Conservation (phyloP, 495 filamentous ascomycete genomes). For the Cercophora newfieldiana region DNA sequence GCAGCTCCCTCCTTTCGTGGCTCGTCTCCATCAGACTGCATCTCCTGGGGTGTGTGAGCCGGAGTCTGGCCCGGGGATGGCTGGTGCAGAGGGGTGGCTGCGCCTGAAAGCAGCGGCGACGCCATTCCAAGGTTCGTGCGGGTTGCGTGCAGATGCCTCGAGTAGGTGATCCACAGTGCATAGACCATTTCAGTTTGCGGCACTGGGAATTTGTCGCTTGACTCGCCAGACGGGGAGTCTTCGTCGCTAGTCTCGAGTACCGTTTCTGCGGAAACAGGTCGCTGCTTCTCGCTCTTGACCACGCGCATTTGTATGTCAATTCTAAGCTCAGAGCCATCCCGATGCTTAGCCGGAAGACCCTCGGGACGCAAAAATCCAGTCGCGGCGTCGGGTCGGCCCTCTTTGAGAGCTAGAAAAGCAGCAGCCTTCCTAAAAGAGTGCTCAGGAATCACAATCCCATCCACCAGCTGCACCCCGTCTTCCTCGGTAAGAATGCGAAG, state of each 20-base stretch:
- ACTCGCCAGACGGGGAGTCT: slow-evolving; percentile 36
- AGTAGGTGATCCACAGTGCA: slow-evolving; percentile 96
- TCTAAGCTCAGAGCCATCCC: slow-evolving; percentile 85
- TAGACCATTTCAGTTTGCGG: slow-evolving; percentile 77
- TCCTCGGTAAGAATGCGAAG: slow-evolving; percentile 80
- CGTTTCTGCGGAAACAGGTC: slow-evolving; percentile 41
- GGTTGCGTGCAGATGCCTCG: slow-evolving; percentile 80
- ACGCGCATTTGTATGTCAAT: slow-evolving; percentile 96
- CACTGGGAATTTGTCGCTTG: slow-evolving; percentile 29
- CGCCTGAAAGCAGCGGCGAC: slow-evolving; percentile 60
- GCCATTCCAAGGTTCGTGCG: slow-evolving; percentile 55
- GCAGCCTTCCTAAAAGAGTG: slow-evolving; percentile 90
- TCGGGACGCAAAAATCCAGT: slow-evolving; percentile 74
- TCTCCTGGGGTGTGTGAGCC: slow-evolving; percentile 51
- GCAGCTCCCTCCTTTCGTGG: slow-evolving; percentile 37
- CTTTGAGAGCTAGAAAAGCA: slow-evolving; percentile 75
- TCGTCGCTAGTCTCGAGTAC: slow-evolving; percentile 54
- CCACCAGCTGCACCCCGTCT: slow-evolving; percentile 75
- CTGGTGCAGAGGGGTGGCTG: slow-evolving; percentile 66
- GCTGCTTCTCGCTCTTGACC: slow-evolving; percentile 75
- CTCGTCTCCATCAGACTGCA: slow-evolving; percentile 51
- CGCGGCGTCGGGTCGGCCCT: slow-evolving; percentile 75
- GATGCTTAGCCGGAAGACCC: slow-evolving; percentile 80
- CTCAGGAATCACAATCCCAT: slow-evolving; percentile 97
- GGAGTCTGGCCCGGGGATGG: slow-evolving; percentile 75